These are phyloP conservation scores for Chloris gayana DNA, from an alignment of 176 grass and related monocot genomes.

Conservation along the genomic window DNA sequence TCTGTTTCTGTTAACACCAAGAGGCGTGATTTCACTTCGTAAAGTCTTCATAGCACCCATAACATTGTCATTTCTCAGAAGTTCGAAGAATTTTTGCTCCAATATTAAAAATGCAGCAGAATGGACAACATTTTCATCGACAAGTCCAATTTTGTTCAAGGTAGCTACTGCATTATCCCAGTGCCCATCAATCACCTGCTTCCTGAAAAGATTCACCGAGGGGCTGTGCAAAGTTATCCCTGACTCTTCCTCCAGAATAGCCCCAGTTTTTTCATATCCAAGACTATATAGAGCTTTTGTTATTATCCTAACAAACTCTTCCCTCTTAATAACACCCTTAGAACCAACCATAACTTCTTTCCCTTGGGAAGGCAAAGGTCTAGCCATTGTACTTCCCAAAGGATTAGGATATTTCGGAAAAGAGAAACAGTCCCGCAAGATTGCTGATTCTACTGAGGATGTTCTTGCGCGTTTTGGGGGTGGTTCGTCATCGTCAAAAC, in stretches of 20 bases:
- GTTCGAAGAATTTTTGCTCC: slow-evolving; percentile 92
- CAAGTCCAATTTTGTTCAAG: slow-evolving; percentile 76
- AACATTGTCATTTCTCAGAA: slow-evolving; percentile 64
- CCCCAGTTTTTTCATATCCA: slow-evolving; percentile 85
- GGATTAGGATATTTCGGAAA: slow-evolving; percentile 58
- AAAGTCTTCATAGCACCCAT: slow-evolving; percentile 74
- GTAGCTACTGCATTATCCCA: slow-evolving; percentile 75
- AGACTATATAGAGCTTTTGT: slow-evolving; percentile 86
- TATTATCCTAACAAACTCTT: slow-evolving; percentile 93
- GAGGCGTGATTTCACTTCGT: slow-evolving; percentile 74
- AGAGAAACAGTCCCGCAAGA: slow-evolving; percentile 53
- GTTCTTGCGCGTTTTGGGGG: slow-evolving; percentile 80
- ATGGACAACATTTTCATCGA: slow-evolving; percentile 64
- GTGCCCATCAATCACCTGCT: slow-evolving; percentile 74
- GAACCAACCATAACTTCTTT: slow-evolving; percentile 78
- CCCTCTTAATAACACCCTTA: slow-evolving; percentile 83
- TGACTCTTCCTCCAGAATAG: slow-evolving; percentile 89
- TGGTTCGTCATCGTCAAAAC: slow-evolving; percentile 89
- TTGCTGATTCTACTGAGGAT: slow-evolving; percentile 61
- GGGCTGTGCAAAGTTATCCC: slow-evolving; percentile 80
- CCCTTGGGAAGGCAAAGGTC: slow-evolving; percentile 80
- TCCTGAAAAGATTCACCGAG: slow-evolving; percentile 66
- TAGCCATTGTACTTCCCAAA: slow-evolving; percentile 90
- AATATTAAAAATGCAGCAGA: slow-evolving; percentile 77
- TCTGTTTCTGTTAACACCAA: slow-evolving; percentile 69